Conservation (phyloP, 495 filamentous ascomycete species). For the Cercophora newfieldiana region DNA sequence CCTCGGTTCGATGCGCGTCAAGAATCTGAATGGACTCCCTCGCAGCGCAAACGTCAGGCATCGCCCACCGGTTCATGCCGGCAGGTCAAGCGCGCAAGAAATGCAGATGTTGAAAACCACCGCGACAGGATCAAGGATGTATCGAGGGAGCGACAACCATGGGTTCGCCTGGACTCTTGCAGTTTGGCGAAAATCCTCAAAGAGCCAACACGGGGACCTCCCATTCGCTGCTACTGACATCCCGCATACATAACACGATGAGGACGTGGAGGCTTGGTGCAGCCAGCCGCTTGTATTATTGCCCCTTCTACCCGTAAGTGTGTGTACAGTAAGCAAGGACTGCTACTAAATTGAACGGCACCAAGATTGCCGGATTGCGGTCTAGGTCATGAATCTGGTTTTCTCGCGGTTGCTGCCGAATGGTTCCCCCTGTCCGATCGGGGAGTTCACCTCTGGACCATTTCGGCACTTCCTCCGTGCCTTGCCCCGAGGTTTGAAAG, state of each 20-base stretch:
- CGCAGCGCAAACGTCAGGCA: not conserved
- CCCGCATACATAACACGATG: not conserved
- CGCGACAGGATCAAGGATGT: not conserved
- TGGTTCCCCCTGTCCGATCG: not conserved
- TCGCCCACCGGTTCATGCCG: constrained; percentile 17
- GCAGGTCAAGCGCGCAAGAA: constrained; percentile 20
- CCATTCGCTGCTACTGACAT: not conserved
- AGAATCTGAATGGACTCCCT: not conserved
- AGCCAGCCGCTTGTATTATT: not conserved
- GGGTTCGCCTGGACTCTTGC: not conserved
- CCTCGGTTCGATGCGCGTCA: not conserved
- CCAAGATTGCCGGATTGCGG: not conserved
- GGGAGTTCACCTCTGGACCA: not conserved
- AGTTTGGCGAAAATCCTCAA: not conserved
- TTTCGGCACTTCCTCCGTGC: not conserved
- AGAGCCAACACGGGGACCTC: not conserved
- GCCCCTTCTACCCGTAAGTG: not conserved
- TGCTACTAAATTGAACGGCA: too few relatives aligned
- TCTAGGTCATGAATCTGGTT: not conserved
- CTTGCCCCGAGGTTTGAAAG: not conserved
- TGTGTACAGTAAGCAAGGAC: too few relatives aligned
- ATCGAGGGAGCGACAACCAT: not conserved
- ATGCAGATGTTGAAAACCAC: not conserved
- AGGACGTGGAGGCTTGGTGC: not conserved
- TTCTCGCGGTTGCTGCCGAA: not conserved